These are phyloP conservation scores for Yarrowia hollandica DNA, from an alignment of 805 yeast species.

Conservation along the genomic window DNA sequence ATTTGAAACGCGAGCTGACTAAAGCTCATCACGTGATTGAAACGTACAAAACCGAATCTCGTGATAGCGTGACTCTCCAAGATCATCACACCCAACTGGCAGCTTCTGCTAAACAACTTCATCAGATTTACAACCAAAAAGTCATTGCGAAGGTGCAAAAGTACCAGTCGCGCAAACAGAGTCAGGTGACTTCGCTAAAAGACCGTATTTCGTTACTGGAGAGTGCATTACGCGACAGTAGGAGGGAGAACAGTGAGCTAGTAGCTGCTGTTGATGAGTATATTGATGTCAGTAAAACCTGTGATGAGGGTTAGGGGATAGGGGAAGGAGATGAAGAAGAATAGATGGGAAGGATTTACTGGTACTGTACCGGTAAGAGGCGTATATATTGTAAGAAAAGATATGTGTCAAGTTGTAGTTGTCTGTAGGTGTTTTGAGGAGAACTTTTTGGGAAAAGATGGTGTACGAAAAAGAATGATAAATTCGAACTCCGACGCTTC, in stretches of 20 bases:
- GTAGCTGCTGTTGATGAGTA: constrained; percentile 14
- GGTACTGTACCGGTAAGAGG: too few relatives aligned
- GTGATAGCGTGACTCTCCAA: not conserved
- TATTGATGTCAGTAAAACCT: not conserved
- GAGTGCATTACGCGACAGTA: not conserved
- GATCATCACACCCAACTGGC: not conserved
- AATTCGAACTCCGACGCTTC: too few relatives aligned
- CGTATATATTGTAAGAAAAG: too few relatives aligned
- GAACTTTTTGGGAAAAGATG: too few relatives aligned
- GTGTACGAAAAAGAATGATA: too few relatives aligned
- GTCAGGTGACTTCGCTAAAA: not conserved
- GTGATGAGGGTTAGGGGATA: not conserved
- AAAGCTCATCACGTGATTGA: not conserved
- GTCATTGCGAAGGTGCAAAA: not conserved
- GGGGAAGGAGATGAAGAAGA: too few relatives aligned
- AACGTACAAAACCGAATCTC: too few relatives aligned
- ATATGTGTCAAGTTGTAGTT: too few relatives aligned
- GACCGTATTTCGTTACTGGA: not conserved
- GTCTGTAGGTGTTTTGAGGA: too few relatives aligned
- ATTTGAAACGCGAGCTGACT: constrained; percentile 5
- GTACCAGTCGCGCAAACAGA: not conserved
- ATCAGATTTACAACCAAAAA: not conserved
- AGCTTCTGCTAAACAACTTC: not conserved
- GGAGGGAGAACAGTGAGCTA: constrained; percentile 19
- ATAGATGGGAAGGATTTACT: too few relatives aligned